Conservation (phyloP, 192 early-diverging fungal genomes). For the Backusella australiensis region DNA sequence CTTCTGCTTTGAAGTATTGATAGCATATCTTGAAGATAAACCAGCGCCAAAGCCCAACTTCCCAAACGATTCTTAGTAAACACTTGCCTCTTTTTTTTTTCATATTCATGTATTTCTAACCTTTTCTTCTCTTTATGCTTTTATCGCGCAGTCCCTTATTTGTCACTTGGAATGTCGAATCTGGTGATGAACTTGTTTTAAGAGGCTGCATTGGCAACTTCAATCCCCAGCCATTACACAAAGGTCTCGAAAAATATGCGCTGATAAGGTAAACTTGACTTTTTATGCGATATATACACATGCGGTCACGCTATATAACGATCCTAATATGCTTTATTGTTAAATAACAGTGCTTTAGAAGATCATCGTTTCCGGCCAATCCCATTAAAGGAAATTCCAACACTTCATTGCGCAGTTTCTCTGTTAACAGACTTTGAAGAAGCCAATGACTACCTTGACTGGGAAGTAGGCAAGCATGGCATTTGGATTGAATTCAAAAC, state of each 20-base stretch:
- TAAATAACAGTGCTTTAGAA: conserved; percentile 61
- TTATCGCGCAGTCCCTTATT: conserved; percentile 65
- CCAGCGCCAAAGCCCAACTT: conserved; percentile 47
- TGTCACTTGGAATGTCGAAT: conserved; percentile 72
- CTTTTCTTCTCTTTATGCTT: background rate
- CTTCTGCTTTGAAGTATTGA: conserved; percentile 81
- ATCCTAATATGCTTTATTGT: background rate
- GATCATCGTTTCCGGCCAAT: conserved; percentile 90
- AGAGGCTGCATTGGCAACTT: conserved; percentile 97
- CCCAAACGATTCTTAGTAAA: conserved; percentile 59
- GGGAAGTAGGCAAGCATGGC: conserved; percentile 90
- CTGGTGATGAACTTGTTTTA: conserved; percentile 48
- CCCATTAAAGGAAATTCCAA: conserved; percentile 55
- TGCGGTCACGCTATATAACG: background rate
- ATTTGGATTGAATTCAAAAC: conserved; percentile 88
- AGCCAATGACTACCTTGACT: conserved; percentile 72
- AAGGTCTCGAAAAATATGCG: conserved; percentile 79
- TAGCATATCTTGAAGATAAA: conserved; percentile 54
- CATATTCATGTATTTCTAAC: background rate
- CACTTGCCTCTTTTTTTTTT: background rate
- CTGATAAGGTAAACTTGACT: conserved; percentile 55
- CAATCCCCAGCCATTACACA: conserved; percentile 59
- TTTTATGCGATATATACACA: background rate
- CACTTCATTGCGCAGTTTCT: conserved; percentile 77
- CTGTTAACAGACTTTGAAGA: conserved; percentile 88